A percentile compares a stretch with the other conserved stretches of the same genome.
Conservation (phyloP, 768 basidiomycete genomes). For the Collybiopsis luxurians region DNA sequence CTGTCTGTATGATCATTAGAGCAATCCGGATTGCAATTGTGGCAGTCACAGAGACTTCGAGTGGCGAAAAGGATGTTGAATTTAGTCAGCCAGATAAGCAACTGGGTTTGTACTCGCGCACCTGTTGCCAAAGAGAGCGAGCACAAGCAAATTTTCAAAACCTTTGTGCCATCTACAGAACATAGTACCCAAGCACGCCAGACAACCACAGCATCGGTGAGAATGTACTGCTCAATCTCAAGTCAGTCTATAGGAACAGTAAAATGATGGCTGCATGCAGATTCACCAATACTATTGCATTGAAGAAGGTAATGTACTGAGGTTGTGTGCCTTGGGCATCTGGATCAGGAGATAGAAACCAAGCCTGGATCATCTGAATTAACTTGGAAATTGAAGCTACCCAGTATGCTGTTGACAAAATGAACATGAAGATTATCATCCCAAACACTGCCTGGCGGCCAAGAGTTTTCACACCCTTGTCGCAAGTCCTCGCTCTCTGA, state of each 20-base stretch:
- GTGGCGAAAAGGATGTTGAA: too few species aligned
- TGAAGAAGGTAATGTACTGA: background rate
- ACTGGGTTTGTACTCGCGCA: background rate
- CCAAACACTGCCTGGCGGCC: too few species aligned
- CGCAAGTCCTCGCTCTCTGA: background rate
- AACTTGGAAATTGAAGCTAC: background rate
- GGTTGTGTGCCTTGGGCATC: background rate
- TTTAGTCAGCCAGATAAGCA: background rate
- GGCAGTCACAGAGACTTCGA: background rate
- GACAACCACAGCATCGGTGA: constrained; percentile 6
- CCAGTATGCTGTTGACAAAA: background rate
- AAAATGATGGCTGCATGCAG: too few species aligned
- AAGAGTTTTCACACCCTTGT: background rate
- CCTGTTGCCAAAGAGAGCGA: background rate
- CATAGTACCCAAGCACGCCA: constrained; percentile 9
- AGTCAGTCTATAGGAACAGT: too few species aligned
- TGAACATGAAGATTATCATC: constrained; percentile 5
- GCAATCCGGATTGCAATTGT: background rate
- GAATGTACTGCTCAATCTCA: background rate
- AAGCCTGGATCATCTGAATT: background rate
- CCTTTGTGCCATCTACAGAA: background rate
- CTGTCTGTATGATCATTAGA: background rate
- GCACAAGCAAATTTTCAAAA: background rate
- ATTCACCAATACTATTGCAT: background rate
- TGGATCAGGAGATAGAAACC: background rate